Percentiles rank a stretch among this genome's conserved stretches.
These are phyloP conservation scores for Neurospora crassa DNA, from an alignment of 2,329 filamentous ascomycete genomes.

Conservation along the genomic window DNA sequence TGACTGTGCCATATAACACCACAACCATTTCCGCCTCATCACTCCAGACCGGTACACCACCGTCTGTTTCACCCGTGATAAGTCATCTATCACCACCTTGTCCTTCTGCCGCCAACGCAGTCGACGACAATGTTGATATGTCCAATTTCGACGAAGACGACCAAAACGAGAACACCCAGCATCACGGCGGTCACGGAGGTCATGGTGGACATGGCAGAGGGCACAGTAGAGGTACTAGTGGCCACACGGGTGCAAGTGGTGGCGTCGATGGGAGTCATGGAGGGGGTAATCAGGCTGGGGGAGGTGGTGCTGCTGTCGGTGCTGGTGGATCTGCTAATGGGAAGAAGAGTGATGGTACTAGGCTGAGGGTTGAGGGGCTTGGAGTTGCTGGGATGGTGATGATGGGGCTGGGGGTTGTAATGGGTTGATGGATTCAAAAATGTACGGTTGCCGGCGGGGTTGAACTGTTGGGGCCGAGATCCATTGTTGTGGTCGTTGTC, in stretches of 20 bases:
- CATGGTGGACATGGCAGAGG: neutral
- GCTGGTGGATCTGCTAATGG: neutral
- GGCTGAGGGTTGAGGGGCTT: neutral
- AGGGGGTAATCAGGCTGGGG: neutral
- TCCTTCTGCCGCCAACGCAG: neutral
- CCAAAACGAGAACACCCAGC: neutral
- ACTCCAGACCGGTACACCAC: fast-evolving
- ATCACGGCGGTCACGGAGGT: neutral
- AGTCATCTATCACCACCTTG: neutral
- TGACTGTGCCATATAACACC: neutral
- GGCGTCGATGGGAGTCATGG: neutral
- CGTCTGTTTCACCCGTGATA: neutral
- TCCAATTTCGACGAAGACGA: neutral
- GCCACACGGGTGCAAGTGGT: neutral
- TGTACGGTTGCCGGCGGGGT: neutral
- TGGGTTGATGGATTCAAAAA: neutral
- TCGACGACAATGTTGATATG: neutral
- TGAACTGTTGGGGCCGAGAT: neutral
- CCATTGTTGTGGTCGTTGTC: neutral
- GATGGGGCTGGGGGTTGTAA: neutral
- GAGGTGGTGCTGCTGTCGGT: neutral
- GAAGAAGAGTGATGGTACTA: neutral
- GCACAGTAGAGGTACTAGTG: neutral
- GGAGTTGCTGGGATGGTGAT: neutral
- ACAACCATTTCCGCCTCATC: neutral